Evolutionary conservation across 23 red algal genomes (phyloP).

Genomic region (Cyanidioschyzon merolae): DNA sequence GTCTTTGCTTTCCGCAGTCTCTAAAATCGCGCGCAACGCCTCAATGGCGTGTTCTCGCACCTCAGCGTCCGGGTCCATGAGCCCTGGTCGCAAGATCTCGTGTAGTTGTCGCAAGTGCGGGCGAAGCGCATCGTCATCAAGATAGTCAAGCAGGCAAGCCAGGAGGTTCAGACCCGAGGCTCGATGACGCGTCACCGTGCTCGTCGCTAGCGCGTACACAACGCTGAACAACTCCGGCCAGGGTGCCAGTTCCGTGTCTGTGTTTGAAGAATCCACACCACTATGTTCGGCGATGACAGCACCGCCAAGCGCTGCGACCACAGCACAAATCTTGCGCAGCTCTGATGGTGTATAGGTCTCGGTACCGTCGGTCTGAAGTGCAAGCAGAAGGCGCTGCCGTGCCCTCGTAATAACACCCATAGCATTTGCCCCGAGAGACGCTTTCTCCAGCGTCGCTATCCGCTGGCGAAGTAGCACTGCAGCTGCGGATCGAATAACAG

Average conservation of each 20-base stretch:
- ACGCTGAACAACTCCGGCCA: slow-evolving; percentile 26
- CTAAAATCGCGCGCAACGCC: slow-evolving; percentile 54
- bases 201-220: slow-evolving; percentile 18
- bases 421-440: background rate
- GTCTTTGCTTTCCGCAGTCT: slow-evolving; percentile 44
- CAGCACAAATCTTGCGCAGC: slow-evolving; percentile 4
- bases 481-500: background rate
- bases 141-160: slow-evolving; percentile 18
- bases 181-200: background rate
- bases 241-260: background rate
- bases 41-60: slow-evolving; percentile 22
- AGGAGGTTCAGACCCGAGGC: slow-evolving; percentile 15
- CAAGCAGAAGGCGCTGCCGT: background rate
- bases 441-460: background rate
- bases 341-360: background rate
- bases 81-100: background rate
- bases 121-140: slow-evolving; percentile 9
- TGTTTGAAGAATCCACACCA: background rate
- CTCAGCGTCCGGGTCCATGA: background rate
- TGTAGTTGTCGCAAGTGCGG: slow-evolving; percentile 20
- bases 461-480: slow-evolving; percentile 12
- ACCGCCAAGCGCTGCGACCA: background rate
- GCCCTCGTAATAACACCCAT: background rate
- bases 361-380: background rate
- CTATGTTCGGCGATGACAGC: background rate